Conservation (phyloP, 768 basidiomycete species). For the Sporobolomyces phaffii region DNA sequence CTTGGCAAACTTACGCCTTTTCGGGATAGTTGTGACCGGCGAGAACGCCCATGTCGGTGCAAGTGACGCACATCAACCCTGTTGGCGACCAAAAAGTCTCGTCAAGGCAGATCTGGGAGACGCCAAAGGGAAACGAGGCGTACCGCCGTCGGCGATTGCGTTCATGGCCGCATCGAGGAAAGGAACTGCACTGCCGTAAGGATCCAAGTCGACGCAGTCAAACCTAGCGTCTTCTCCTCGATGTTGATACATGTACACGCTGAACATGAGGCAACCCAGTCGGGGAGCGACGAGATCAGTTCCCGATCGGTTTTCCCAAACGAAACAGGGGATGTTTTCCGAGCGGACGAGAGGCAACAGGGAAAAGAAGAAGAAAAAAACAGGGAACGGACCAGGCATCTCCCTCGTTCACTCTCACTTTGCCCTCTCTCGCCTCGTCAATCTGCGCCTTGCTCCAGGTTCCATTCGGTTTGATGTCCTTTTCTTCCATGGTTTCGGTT, state of each 20-base stretch:
- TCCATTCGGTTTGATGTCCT: conserved; percentile 10
- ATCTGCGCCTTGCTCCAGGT: conserved; percentile 16
- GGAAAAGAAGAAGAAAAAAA: too few relatives aligned
- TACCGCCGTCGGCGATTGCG: conserved; percentile 77
- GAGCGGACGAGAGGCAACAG: background rate
- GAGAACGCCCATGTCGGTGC: conserved; percentile 89
- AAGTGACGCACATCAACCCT: conserved; percentile 91
- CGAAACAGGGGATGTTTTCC: too few relatives aligned
- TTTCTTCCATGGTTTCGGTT: conserved; percentile 4
- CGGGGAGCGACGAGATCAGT: too few relatives aligned
- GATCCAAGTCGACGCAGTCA: conserved; percentile 95
- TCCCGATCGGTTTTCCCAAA: too few relatives aligned
- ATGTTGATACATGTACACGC: conserved; percentile 84
- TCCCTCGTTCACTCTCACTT: conserved; percentile 78
- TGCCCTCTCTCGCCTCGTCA: conserved; percentile 46
- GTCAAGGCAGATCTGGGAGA: background rate
- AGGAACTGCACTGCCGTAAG: conserved; percentile 93
- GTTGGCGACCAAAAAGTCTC: background rate
- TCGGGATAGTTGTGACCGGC: conserved; percentile 92
- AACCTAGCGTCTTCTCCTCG: conserved; percentile 67
- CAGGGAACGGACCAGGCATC: conserved; percentile 74
- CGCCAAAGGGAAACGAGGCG: background rate
- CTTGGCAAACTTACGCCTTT: conserved; percentile 87
- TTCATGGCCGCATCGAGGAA: conserved; percentile 95
- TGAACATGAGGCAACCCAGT: conserved; percentile 48